Evolutionary conservation across 495 filamentous ascomycete genomes (phyloP).

Genomic region (Cercophora samala): DNA sequence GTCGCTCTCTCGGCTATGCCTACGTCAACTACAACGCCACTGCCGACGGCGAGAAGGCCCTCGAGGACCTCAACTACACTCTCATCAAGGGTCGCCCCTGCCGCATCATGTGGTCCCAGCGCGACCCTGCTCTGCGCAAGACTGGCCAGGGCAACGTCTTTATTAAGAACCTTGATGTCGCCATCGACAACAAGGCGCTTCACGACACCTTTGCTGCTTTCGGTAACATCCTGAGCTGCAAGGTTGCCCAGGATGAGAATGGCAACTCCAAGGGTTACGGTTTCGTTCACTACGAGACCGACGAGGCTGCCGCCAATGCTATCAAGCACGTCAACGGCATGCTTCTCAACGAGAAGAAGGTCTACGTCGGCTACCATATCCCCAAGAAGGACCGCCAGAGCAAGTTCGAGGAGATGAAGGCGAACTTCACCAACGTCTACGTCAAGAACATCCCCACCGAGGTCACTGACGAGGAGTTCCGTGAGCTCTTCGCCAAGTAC

Average conservation of each 20-base stretch:
- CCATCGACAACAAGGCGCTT: conserved; percentile 99
- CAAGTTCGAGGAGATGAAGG: conserved; percentile 99
- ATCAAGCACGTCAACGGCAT: conserved; percentile 99
- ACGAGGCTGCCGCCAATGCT: conserved; percentile 90
- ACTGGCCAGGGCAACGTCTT: conserved; percentile 99
- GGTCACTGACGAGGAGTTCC: conserved; percentile 90
- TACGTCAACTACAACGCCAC: conserved; percentile 99
- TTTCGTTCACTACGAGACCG: conserved; percentile 99
- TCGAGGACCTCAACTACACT: conserved; percentile 99
- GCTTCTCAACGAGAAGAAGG: conserved; percentile 99
- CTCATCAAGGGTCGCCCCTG: conserved; percentile 97
- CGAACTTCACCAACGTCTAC: conserved; percentile 99
- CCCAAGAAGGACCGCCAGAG: conserved; percentile 99
- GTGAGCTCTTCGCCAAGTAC: conserved; percentile 81
- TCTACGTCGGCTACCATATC: conserved; percentile 98
- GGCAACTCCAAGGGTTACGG: conserved; percentile 97
- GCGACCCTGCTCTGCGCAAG: conserved; percentile 98
- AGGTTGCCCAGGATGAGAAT: conserved; percentile 96
- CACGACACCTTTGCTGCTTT: conserved; percentile 99
- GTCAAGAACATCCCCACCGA: conserved; percentile 96
- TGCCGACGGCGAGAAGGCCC: conserved; percentile 90
- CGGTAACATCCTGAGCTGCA: conserved; percentile 98
- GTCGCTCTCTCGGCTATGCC: conserved; percentile 97
- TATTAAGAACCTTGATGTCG: conserved; percentile 99
- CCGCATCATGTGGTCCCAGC: conserved; percentile 99